phyloP scores from a whole-genome alignment of 306 rosid genomes.

The Vicia faba region DNA sequence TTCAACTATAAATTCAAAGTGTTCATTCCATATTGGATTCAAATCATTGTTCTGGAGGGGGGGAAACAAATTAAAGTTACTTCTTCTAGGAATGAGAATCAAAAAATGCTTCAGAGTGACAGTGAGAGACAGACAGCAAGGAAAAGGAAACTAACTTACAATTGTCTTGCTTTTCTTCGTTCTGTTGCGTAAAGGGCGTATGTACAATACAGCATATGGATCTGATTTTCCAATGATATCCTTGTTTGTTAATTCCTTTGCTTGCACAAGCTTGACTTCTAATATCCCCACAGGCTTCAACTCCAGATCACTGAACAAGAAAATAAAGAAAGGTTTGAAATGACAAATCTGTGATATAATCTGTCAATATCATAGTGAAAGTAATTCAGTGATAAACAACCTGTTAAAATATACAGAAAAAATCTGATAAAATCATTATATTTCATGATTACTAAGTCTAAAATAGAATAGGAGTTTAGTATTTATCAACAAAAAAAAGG shows the following conservation, averaged over 20 bases:
- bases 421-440: neutral
- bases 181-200: slow-evolving; percentile 81
- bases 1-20: slow-evolving; percentile 88
- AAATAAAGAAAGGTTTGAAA: slow-evolving; percentile 30
- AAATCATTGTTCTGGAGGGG: slow-evolving; percentile 81
- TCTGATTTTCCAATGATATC: slow-evolving; percentile 94
- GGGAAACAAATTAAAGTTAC: slow-evolving; percentile 15
- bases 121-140: neutral
- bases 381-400: slow-evolving; percentile 12
- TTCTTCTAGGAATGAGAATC: slow-evolving; percentile 30
- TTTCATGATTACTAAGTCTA: neutral
- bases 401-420: slow-evolving; percentile 9
- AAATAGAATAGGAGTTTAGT: slow-evolving; percentile 1
- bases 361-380: slow-evolving; percentile 38
- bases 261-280: slow-evolving; percentile 99
- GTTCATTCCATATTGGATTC: slow-evolving; percentile 97
- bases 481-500: neutral
- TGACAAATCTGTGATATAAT: slow-evolving; percentile 25
- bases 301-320: slow-evolving; percentile 80
- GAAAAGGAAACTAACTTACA: slow-evolving; percentile 49
- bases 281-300: slow-evolving; percentile 87
- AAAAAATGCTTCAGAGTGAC: slow-evolving; percentile 22
- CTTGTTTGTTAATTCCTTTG: slow-evolving; percentile 88
- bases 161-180: slow-evolving; percentile 89
- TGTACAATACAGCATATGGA: slow-evolving; percentile 75